A percentile compares a stretch with the other conserved stretches of the same genome.
phyloP scores from a whole-genome alignment of 2,329 filamentous ascomycete genomes.

The Penicillium sp. region DNA sequence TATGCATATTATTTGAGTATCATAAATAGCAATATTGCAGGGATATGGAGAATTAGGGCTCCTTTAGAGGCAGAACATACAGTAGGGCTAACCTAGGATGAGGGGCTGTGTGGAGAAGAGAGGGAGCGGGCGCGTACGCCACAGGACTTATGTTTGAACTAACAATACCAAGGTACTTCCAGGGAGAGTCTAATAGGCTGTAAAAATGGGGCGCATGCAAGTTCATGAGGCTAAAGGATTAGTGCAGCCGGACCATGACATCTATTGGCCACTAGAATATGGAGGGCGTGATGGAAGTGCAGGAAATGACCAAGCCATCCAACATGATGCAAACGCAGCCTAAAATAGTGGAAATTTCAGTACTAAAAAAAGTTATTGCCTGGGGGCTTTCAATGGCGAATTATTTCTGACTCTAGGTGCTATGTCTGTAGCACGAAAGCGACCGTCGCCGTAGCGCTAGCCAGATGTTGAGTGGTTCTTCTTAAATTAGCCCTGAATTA shows the following conservation, averaged over 20 bases:
- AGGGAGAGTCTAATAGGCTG: background rate
- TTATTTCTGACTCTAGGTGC: background rate
- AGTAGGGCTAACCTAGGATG: no score
- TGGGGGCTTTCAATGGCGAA: no score
- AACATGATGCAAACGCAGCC: background rate
- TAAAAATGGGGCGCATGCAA: background rate
- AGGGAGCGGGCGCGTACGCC: background rate
- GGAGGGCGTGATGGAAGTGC: background rate
- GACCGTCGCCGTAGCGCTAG: no score
- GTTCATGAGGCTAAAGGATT: background rate
- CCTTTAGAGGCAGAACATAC: no score
- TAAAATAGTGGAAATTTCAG: background rate
- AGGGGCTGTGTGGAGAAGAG: background rate
- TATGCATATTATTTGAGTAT: background rate
- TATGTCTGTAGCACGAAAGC: background rate
- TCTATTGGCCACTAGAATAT: background rate
- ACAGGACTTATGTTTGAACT: background rate
- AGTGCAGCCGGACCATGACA: background rate
- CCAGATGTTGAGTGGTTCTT: no score
- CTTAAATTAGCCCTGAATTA: no score
- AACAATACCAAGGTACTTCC: no score
- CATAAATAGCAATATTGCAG: background rate
- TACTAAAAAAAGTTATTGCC: background rate
- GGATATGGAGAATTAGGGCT: no score
- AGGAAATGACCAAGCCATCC: background rate